Evolutionary conservation across 352 stramenopile genomes (phyloP).

Genomic region (Globisporangium okanoganense): DNA sequence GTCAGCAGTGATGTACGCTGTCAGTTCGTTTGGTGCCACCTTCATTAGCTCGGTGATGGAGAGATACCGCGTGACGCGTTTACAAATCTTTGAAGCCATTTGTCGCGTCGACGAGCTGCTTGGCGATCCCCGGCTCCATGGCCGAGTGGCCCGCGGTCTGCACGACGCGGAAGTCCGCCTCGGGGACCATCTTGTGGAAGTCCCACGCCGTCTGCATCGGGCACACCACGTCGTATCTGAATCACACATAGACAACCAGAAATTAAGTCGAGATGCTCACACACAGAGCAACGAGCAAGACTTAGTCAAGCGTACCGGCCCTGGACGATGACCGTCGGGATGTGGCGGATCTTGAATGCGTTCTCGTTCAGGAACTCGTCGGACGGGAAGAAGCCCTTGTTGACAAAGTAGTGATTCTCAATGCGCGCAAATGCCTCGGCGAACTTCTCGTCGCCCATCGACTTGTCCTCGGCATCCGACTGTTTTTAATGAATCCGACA

Average conservation of each 20-base stretch:
- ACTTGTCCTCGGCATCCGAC: constrained; percentile 66
- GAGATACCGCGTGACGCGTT: background rate
- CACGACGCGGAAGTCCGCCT: constrained; percentile 68
- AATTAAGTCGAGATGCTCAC: background rate
- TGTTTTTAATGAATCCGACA: constrained; percentile 3
- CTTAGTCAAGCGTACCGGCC: constrained; percentile 65
- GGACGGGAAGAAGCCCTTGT: constrained; percentile 88
- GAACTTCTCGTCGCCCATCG: constrained; percentile 78
- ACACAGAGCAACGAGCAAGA: background rate
- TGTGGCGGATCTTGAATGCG: constrained; percentile 88
- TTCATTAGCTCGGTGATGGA: background rate
- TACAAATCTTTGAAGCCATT: constrained; percentile 47
- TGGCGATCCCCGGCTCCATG: constrained; percentile 70
- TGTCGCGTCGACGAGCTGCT: constrained; percentile 71
- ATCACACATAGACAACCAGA: background rate
- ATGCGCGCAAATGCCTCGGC: constrained; percentile 90
- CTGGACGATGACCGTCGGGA: constrained; percentile 91
- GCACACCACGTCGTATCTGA: constrained; percentile 87
- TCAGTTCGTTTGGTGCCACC: background rate
- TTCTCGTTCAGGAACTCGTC: constrained; percentile 89
- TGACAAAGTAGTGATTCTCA: constrained; percentile 92
- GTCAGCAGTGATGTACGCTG: background rate
- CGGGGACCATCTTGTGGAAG: constrained; percentile 74
- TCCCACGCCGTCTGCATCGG: constrained; percentile 86
- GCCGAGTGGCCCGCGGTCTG: constrained; percentile 72